phyloP scores from a whole-genome alignment of 164 flowering plant species.

The Annona cherimola region DNA sequence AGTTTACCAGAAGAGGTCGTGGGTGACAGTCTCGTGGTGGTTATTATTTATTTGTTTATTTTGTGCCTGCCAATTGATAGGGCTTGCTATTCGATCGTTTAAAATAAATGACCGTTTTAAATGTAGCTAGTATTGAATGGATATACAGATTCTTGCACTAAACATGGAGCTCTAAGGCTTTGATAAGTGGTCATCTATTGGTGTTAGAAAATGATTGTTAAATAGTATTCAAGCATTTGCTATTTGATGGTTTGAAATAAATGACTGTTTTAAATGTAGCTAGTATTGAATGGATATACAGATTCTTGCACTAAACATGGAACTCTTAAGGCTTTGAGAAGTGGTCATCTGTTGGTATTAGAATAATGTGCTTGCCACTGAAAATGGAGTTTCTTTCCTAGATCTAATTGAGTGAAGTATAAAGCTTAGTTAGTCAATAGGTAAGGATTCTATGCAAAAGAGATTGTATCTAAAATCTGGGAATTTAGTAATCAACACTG shows the following conservation, averaged over 20 bases:
- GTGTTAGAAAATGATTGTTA: too few relatives aligned
- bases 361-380: too few relatives aligned
- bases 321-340: too few relatives aligned
- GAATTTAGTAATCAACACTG: neutral
- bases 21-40: neutral
- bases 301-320: neutral
- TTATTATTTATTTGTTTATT: conserved; percentile 2
- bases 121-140: neutral
- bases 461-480: too few relatives aligned
- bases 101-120: neutral
- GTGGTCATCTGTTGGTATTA: too few relatives aligned
- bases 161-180: too few relatives aligned
- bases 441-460: too few relatives aligned
- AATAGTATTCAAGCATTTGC: neutral
- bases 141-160: neutral
- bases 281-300: neutral
- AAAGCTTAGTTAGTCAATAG: too few relatives aligned
- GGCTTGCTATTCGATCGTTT: neutral
- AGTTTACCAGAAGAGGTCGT: neutral
- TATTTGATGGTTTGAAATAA: neutral
- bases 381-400: too few relatives aligned
- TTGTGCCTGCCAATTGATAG: neutral
- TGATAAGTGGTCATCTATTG: too few relatives aligned
- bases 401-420: too few relatives aligned
- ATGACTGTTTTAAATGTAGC: neutral